Evolutionary conservation across 2,329 filamentous ascomycete species (phyloP).

Genomic region (Eurotiales sp.): DNA sequence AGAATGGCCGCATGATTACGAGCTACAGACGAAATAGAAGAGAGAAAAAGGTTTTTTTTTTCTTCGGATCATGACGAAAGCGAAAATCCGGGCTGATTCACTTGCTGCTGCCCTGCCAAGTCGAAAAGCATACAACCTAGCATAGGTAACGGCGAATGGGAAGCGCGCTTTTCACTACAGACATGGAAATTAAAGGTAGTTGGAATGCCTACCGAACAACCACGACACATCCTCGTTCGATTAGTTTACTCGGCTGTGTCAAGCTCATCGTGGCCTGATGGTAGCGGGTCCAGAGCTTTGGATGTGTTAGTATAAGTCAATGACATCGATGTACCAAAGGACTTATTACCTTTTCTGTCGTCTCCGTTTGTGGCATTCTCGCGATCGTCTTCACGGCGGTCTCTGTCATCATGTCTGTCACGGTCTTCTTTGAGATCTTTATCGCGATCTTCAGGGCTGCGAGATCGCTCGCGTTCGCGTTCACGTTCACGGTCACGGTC

Average conservation of each 20-base stretch:
- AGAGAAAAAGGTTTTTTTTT: background rate
- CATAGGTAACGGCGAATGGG: background rate
- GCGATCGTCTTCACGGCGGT: slow-evolving; percentile 66
- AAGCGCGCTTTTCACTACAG: background rate
- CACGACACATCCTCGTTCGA: slow-evolving; percentile 16
- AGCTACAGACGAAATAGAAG: background rate
- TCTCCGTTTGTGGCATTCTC: slow-evolving; percentile 80
- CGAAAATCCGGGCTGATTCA: background rate
- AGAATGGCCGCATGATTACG: background rate
- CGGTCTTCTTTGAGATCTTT: slow-evolving; percentile 44
- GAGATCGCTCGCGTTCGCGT: slow-evolving; percentile 56
- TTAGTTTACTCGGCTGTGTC: slow-evolving; percentile 77
- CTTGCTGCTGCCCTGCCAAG: slow-evolving; percentile 19
- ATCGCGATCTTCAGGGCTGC: slow-evolving; percentile 41
- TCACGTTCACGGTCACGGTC: slow-evolving; percentile 66
- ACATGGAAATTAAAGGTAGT: slow-evolving; percentile 7
- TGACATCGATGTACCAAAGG: slow-evolving; percentile 10
- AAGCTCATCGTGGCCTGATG: slow-evolving; percentile 85
- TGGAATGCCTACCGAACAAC: slow-evolving; percentile 14
- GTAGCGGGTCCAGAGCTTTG: slow-evolving; percentile 66
- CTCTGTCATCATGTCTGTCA: slow-evolving; percentile 58
- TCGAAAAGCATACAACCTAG: background rate
- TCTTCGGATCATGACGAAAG: background rate
- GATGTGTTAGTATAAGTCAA: slow-evolving; percentile 18
- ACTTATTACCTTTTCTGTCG: slow-evolving; percentile 74